Evolutionary conservation across 306 rosid genomes (phyloP), one percentile per base, ranked within the genome.

Genomic region (Canavalia gladiata): DNA sequence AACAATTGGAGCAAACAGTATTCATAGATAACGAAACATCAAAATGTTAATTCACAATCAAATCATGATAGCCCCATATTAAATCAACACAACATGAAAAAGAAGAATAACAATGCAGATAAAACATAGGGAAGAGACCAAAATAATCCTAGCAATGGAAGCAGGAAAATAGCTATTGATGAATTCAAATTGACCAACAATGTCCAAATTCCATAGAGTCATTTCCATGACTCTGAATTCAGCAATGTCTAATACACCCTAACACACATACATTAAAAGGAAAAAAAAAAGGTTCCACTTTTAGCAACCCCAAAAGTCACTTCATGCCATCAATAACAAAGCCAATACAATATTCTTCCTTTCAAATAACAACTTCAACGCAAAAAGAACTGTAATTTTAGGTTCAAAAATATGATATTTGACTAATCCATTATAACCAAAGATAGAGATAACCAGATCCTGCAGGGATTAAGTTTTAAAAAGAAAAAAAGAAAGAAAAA

Each of bases 361-460:
- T 41, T 28, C 55, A 51, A 50, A 70, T 29, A 62, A 31, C 7
- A 68, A 39, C 59, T 33, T 46, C 73, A 62, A 66, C 43, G 39
- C 47, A 51, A 25, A 30, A 35, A 29, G 12, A 39, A 83, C n/a
- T 35, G 45, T 2, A 65, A 35, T 8, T 10, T 10, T 35, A 57
- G 37, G 46, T 55, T 46, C 10, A 60, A 80, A 65, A 34, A 35
- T 1, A 37, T 28, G 33, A 74, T 8, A 75, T 7, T 29, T 7
- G 51, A 55, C 9, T 10, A 37, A 72, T 72, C 78, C 72, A 60
- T 30, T 30, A 74, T 6, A 66, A 6, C 39, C 39, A 1, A 39
- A 33, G 28, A 71, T 52, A 80, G 56, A 68, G 8, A 79, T 4
- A 67, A 56, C 33, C 80, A 79, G 87, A 88, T 85, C 90, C 79